Evolutionary conservation across 164 flowering plant species (phyloP).

Genomic region (Vitis rotundifolia): DNA sequence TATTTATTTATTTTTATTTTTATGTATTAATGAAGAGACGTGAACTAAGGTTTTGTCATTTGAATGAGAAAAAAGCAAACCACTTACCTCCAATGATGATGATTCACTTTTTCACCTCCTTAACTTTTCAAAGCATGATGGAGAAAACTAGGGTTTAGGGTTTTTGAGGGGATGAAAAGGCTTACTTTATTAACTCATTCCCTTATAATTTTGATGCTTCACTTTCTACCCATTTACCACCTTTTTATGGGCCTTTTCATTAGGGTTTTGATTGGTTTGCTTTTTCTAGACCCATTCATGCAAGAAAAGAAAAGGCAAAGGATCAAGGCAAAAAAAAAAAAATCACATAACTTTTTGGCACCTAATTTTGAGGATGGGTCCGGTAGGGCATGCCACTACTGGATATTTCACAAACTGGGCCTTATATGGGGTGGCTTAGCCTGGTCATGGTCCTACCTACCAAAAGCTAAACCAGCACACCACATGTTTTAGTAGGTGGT

Average conservation of each 20-base stretch:
- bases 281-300: slow-evolving; percentile 3
- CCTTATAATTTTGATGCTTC: too few species aligned
- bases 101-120: too few species aligned
- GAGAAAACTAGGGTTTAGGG: too few species aligned
- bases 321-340: neutral
- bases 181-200: neutral
- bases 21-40: too few species aligned
- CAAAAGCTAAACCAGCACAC: slow-evolving; percentile 33
- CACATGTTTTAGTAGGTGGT: slow-evolving; percentile 39
- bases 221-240: too few species aligned
- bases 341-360: neutral
- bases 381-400: slow-evolving; percentile 13
- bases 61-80: too few species aligned
- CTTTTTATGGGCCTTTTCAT: neutral
- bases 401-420: slow-evolving; percentile 27
- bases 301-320: neutral
- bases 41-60: too few species aligned
- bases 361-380: slow-evolving; percentile 10
- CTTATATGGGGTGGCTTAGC: slow-evolving; percentile 26
- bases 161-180: too few species aligned
- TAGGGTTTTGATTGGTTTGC: neutral
- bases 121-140: too few species aligned
- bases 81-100: too few species aligned
- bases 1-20: too few species aligned
- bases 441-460: slow-evolving; percentile 29